Evolutionary conservation across 2,329 filamentous ascomycete species (phyloP).

Genomic region (Fusarium denticulatum): DNA sequence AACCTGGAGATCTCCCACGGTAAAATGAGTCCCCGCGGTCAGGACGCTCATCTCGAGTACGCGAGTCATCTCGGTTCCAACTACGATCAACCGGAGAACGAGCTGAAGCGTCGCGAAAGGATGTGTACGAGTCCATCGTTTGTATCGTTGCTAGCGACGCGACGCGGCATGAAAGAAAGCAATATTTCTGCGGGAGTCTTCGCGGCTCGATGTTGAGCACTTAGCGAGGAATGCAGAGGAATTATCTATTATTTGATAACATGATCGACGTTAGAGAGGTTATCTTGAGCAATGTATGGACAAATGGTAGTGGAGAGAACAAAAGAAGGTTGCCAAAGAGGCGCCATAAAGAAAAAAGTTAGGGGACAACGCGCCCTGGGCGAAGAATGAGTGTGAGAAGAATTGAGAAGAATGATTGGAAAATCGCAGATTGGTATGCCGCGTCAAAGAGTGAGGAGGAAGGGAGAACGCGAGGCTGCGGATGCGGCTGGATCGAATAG

Average conservation of each 20-base stretch:
- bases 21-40: constrained; percentile 68
- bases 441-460: constrained; percentile 27
- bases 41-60: constrained; percentile 58
- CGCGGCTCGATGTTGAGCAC: constrained; percentile 22
- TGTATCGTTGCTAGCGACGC: constrained; percentile 22
- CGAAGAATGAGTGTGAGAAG: constrained; percentile 20
- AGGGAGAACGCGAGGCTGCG: constrained; percentile 41
- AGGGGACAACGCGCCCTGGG: constrained; percentile 21
- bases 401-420: constrained; percentile 14
- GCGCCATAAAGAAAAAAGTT: constrained; percentile 37
- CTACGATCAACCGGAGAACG: constrained; percentile 64
- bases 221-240: constrained; percentile 42
- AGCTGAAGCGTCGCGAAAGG: constrained; percentile 62
- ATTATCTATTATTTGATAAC: constrained; percentile 61
- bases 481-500: constrained; percentile 36
- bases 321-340: constrained; percentile 44
- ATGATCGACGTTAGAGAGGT: constrained; percentile 66
- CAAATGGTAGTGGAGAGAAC: constrained; percentile 37
- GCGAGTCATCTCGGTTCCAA: constrained; percentile 64
- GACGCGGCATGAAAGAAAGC: constrained; percentile 25
- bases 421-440: constrained; percentile 19
- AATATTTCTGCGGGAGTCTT: constrained; percentile 10
- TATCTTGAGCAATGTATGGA: constrained; percentile 52
- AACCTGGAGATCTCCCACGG: constrained; percentile 76
- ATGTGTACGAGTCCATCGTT: constrained; percentile 64